Evolutionary conservation across 202 grass and related monocot species (phyloP), one percentile per base, ranked within the genome.

Genomic region (Panicum virgatum): DNA sequence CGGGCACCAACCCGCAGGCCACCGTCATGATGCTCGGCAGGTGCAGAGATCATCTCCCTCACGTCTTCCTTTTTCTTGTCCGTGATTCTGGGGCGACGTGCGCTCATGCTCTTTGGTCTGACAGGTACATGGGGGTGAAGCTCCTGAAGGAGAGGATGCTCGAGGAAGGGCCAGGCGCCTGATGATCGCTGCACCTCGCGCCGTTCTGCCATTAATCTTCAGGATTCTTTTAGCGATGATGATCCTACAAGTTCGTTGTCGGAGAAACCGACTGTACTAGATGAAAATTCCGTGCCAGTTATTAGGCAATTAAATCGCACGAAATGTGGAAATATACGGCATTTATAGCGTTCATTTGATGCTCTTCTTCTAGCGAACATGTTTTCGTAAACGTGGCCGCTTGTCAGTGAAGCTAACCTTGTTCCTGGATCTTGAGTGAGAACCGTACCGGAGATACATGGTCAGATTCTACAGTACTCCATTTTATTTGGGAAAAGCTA

Each of bases 21-120:
- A 97, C 92, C 50, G 94, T 97, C 59, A 89, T 97, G 94, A 97
- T 97, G 91, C 88, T 94, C 51, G 92, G 92, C 42, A 94, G 92
- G 92, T 94, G 79, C 1, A n/a, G 54, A 0, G 19, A 10, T 27
- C 13, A 11, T 37, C 13, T n/a, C n/a, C n/a, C 45, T 84, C 43
- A 25, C 42, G 5, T 46, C 74, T n/a, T n/a, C n/a, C n/a, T n/a
- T n/a, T 44, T 74, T 58, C 7, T 67, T 40, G 57, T 22, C 50
- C 23, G 26, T 2, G 12, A 54, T 53, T 44, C 23, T 4, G 60
- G 40, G 23, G 3, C 62, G n/a, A 84, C 18, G 47, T 39, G 26
- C 25, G 3, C 27, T 19, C 61, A 0, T 47, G n/a, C 79, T 71
- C 5, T 78, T 62, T 44, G 58, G 71, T 80, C 69, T 69, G 47